phyloP scores from a whole-genome alignment of 345 rosid genomes.

The Lepidium africanum region DNA sequence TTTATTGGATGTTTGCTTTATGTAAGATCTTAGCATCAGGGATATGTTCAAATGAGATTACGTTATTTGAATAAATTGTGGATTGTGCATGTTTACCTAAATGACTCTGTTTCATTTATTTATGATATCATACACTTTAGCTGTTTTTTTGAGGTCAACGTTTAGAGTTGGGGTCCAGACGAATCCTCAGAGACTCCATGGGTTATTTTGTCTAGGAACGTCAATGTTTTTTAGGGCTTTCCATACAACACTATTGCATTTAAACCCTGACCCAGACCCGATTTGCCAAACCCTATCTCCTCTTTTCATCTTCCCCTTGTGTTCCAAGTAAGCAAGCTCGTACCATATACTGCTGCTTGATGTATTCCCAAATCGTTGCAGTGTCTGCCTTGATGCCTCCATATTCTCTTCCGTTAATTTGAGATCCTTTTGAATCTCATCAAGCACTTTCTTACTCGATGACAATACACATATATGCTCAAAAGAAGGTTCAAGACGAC shows the following conservation, averaged over 20 bases:
- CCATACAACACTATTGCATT: slow-evolving; percentile 70
- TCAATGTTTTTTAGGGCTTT: slow-evolving; percentile 38
- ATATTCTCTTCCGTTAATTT: slow-evolving; percentile 51
- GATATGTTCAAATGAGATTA: slow-evolving; percentile 6
- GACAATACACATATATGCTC: slow-evolving; percentile 50
- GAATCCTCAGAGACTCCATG: slow-evolving; percentile 38
- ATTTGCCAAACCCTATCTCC: slow-evolving; percentile 59
- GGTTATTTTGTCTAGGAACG: slow-evolving; percentile 34
- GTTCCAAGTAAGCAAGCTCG: slow-evolving; percentile 62
- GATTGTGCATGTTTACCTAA: background rate
- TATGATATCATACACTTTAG: slow-evolving; percentile 5
- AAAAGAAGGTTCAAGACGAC: slow-evolving; percentile 58
- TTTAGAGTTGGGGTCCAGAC: background rate
- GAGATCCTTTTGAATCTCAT: slow-evolving; percentile 55
- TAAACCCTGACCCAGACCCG: slow-evolving; percentile 62
- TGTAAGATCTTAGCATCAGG: slow-evolving; percentile 33
- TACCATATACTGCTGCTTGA: slow-evolving; percentile 75
- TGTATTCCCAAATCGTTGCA: slow-evolving; percentile 63
- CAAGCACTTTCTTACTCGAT: slow-evolving; percentile 45
- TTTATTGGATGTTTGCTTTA: slow-evolving; percentile 57
- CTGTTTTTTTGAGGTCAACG: background rate
- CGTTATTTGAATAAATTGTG: background rate
- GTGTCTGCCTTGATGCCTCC: slow-evolving; percentile 61
- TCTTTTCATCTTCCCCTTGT: slow-evolving; percentile 35
- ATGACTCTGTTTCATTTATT: background rate